Evolutionary conservation across 495 filamentous ascomycete species (phyloP).

Genomic region (Geopyxis carbonaria): DNA sequence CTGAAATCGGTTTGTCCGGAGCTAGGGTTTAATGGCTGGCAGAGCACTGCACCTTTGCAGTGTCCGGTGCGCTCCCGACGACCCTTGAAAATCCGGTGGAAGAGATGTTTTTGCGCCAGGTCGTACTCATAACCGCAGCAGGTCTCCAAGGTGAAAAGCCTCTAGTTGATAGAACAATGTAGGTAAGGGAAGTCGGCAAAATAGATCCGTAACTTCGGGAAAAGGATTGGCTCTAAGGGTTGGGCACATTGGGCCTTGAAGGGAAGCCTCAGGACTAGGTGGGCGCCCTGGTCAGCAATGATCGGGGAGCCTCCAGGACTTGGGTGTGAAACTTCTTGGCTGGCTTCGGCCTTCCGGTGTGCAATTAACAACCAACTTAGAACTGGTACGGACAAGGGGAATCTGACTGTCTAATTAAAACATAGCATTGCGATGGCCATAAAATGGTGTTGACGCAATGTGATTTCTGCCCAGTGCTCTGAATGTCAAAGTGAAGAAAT

Average conservation of each 20-base stretch:
- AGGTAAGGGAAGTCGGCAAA: conserved; percentile 57
- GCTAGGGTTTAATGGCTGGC: no score
- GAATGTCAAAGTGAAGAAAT: no score
- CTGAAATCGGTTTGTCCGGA: no score
- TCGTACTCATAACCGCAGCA: no score
- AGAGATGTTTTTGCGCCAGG: no score
- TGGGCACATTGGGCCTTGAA: conserved; percentile 37
- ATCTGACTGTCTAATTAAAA: conserved; percentile 63
- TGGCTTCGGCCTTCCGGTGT: conserved; percentile 45
- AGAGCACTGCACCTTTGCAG: no score
- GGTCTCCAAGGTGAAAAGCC: no score
- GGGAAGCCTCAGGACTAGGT: conserved; percentile 38
- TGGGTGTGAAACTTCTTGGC: conserved; percentile 39
- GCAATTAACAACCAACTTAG: conserved; percentile 49
- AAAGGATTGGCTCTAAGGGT: conserved; percentile 58
- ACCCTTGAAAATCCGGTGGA: no score
- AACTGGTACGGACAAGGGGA: conserved; percentile 56
- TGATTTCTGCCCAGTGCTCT: conserved; percentile 69
- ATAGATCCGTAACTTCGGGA: conserved; percentile 57
- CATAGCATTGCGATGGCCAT: conserved; percentile 50
- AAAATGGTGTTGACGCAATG: conserved; percentile 65
- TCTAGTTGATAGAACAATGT: no score
- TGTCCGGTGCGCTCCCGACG: no score
- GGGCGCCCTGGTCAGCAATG: conserved; percentile 34
- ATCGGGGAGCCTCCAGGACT: no score